Conservation (phyloP, 1,139 yeast genomes). For the Candida smagusa region DNA sequence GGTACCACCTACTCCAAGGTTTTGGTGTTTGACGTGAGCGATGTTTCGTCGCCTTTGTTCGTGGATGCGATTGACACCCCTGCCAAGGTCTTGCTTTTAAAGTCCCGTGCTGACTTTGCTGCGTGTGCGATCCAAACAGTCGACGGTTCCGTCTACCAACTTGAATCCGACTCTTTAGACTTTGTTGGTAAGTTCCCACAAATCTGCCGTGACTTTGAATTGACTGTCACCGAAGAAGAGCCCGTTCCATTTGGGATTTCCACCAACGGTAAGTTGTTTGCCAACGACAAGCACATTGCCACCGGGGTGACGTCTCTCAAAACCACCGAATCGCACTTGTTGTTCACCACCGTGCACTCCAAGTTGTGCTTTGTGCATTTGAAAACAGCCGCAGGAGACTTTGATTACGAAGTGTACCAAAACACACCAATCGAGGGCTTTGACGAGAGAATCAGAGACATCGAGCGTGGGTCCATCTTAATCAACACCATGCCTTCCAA, state of each 20-base stretch:
- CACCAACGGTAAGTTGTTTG: constrained; percentile 68
- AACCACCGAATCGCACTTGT: constrained; percentile 66
- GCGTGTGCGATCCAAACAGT: constrained; percentile 57
- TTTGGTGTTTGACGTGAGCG: constrained; percentile 44
- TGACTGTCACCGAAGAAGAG: constrained; percentile 29
- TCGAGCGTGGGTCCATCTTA: constrained; percentile 86
- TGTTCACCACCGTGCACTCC: constrained; percentile 88
- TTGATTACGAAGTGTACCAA: constrained; percentile 15
- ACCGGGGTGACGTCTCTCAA: constrained; percentile 80
- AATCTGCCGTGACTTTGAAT: constrained; percentile 62
- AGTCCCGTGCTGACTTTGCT: constrained; percentile 53
- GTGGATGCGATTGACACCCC: constrained; percentile 41
- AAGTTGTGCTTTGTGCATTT: constrained; percentile 81
- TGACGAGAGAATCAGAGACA: constrained; percentile 83
- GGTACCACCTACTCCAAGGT: constrained; percentile 45
- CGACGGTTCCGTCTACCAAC: constrained; percentile 55
- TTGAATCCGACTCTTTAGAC: constrained; percentile 16
- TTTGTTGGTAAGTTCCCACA: constrained; percentile 58
- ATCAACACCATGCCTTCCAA: constrained; percentile 81
- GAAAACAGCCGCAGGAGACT: constrained; percentile 30
- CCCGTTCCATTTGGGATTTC: constrained; percentile 67
- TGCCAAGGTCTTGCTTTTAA: constrained; percentile 53
- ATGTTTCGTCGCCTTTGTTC: constrained; percentile 35
- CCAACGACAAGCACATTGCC: constrained; percentile 60
- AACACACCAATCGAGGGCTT: constrained; percentile 20